A percentile compares a stretch with the other conserved stretches of the same genome.
Evolutionary conservation across 208 protist species (phyloP).

Genomic region (Wallacemonas sp.): DNA sequence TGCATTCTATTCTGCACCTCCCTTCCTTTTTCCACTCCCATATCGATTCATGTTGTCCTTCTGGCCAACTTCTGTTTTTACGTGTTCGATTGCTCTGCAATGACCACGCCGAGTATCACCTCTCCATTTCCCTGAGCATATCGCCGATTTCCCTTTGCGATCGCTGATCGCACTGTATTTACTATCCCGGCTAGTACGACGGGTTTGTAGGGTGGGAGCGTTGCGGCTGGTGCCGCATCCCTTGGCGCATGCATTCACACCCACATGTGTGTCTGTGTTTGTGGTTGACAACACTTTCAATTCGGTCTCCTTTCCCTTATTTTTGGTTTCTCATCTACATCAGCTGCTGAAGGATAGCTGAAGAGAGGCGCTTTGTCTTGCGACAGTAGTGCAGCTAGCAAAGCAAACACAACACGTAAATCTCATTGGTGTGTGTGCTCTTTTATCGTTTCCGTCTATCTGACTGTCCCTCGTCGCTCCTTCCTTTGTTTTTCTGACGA

Average conservation of each 20-base stretch:
- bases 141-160: too few relatives aligned
- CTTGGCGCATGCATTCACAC: too few relatives aligned
- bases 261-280: too few relatives aligned
- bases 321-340: conserved; percentile 3
- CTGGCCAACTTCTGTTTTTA: too few relatives aligned
- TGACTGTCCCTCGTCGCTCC: background rate
- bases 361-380: background rate
- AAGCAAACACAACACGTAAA: too few relatives aligned
- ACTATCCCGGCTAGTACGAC: too few relatives aligned
- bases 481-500: conserved; percentile 2
- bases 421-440: background rate
- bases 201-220: too few relatives aligned
- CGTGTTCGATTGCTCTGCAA: conserved; percentile 6
- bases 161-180: too few relatives aligned
- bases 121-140: too few relatives aligned
- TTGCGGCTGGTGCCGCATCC: too few relatives aligned
- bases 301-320: conserved; percentile 3
- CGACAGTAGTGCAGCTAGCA: background rate
- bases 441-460: conserved; percentile 1
- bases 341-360: background rate
- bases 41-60: conserved; percentile 9
- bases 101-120: too few relatives aligned
- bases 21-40: conserved; percentile 11
- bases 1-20: conserved; percentile 11
- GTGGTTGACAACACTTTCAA: background rate